These are phyloP conservation scores for Penicillium arizonense DNA, from an alignment of 495 filamentous ascomycete species.

Conservation along the genomic window DNA sequence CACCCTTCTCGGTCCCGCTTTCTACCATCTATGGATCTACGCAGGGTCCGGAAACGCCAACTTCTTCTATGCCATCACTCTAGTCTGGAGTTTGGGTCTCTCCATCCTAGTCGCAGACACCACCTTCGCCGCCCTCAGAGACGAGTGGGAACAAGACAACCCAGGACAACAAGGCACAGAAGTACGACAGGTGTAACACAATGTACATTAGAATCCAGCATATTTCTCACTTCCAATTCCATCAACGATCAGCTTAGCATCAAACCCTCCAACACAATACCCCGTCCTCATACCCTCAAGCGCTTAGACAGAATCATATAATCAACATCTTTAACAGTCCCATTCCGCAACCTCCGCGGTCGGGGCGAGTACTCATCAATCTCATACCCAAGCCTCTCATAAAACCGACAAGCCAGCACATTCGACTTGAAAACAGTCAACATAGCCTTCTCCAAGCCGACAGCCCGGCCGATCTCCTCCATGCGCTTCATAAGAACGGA, in stretches of 20 bases:
- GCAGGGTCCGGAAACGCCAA: constrained; percentile 97
- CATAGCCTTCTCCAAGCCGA: constrained; percentile 71
- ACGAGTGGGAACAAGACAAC: constrained; percentile 92
- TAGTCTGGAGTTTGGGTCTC: constrained; percentile 91
- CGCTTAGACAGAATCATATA: constrained; percentile 72
- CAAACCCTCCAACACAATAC: background rate
- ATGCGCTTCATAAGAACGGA: constrained; percentile 38
- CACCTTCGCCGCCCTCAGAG: constrained; percentile 81
- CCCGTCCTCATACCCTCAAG: constrained; percentile 23
- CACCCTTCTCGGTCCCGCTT: constrained; percentile 85
- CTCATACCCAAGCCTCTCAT: constrained; percentile 64
- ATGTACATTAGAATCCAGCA: constrained; percentile 13
- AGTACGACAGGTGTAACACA: constrained; percentile 71
- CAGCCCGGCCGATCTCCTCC: constrained; percentile 40
- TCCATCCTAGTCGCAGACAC: constrained; percentile 79
- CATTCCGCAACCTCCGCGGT: constrained; percentile 60
- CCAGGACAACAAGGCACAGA: constrained; percentile 87
- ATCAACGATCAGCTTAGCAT: constrained; percentile 1
- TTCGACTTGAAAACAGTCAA: constrained; percentile 79
- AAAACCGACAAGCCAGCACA: constrained; percentile 58
- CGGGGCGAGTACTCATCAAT: constrained; percentile 65
- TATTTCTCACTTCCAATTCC: background rate
- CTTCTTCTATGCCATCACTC: constrained; percentile 98
- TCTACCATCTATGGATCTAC: constrained; percentile 98
- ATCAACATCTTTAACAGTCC: constrained; percentile 60